Evolutionary conservation across 768 basidiomycete species (phyloP).

Genomic region (Rhodotorula babjevae): DNA sequence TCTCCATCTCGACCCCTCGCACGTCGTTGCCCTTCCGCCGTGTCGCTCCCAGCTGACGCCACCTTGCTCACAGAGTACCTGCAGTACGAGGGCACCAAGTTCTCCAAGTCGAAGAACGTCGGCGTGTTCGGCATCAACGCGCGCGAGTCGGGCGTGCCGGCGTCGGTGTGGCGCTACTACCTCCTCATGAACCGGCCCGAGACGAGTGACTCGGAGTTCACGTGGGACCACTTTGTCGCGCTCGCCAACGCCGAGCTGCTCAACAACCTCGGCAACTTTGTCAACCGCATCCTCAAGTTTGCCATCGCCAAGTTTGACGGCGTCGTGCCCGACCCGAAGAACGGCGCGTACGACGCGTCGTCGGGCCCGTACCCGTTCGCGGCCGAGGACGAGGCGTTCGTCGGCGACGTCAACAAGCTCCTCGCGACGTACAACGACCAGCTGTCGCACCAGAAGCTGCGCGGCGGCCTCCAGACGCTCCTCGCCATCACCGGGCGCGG

Average conservation of each 20-base stretch:
- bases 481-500: conserved; percentile 85
- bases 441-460: conserved; percentile 88
- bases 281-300: conserved; percentile 91
- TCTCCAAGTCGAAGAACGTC: conserved; percentile 93
- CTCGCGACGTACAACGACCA: conserved; percentile 73
- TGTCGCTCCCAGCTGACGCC: too few relatives aligned
- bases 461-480: conserved; percentile 76
- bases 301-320: conserved; percentile 75
- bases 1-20: not conserved
- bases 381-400: conserved; percentile 60
- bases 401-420: conserved; percentile 70
- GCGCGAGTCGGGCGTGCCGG: conserved; percentile 83
- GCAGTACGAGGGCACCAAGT: conserved; percentile 97
- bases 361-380: conserved; percentile 53
- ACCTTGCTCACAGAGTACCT: conserved; percentile 92
- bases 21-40: not conserved
- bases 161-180: conserved; percentile 96
- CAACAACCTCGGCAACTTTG: conserved; percentile 98
- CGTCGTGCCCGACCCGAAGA: conserved; percentile 71
- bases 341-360: conserved; percentile 65
- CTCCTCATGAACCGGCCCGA: conserved; percentile 87
- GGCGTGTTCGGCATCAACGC: conserved; percentile 96
- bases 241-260: conserved; percentile 84
- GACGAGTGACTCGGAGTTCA: conserved; percentile 89
- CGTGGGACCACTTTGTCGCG: conserved; percentile 90